phyloP scores from a whole-genome alignment of 257 asterid species.

The Solanum medicagineum region DNA sequence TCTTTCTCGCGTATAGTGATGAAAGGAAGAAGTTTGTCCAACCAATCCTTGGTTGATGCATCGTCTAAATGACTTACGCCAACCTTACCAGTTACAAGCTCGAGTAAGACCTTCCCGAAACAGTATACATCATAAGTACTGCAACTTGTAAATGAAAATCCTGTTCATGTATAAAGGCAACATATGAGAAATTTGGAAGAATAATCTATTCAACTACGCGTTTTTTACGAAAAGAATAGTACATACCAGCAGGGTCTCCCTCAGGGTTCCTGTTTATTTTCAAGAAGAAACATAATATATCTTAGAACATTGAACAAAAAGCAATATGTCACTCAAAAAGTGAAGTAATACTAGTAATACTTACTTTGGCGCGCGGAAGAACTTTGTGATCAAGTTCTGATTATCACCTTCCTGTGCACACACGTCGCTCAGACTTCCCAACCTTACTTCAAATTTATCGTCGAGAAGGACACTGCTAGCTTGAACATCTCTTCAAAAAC shows the following conservation, averaged over 20 bases:
- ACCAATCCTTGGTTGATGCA: conserved; percentile 33
- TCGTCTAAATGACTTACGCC: conserved; percentile 34
- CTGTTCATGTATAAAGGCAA: conserved; percentile 9
- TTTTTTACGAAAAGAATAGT: background rate
- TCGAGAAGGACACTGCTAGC: conserved; percentile 78
- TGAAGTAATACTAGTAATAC: background rate
- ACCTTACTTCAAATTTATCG: conserved; percentile 62
- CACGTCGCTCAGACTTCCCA: conserved; percentile 62
- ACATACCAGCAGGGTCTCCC: conserved; percentile 28
- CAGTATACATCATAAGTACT: conserved; percentile 54
- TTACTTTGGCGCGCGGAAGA: conserved; percentile 45
- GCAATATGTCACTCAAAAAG: background rate
- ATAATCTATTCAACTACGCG: background rate
- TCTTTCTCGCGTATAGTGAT: conserved; percentile 42
- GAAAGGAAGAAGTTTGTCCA: conserved; percentile 24
- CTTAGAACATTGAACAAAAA: background rate
- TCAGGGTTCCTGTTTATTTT: conserved; percentile 40
- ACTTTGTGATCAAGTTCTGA: conserved; percentile 29
- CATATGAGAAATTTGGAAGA: background rate
- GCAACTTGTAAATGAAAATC: conserved; percentile 24
- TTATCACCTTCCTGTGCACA: conserved; percentile 25
- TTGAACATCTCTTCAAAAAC: conserved; percentile 53
- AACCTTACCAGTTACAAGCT: conserved; percentile 54
- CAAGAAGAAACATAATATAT: background rate
- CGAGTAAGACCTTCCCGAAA: conserved; percentile 57